A percentile compares a stretch with the other conserved stretches of the same genome.
Conservation (phyloP, 495 filamentous ascomycete genomes). For the Neurospora discreta region DNA sequence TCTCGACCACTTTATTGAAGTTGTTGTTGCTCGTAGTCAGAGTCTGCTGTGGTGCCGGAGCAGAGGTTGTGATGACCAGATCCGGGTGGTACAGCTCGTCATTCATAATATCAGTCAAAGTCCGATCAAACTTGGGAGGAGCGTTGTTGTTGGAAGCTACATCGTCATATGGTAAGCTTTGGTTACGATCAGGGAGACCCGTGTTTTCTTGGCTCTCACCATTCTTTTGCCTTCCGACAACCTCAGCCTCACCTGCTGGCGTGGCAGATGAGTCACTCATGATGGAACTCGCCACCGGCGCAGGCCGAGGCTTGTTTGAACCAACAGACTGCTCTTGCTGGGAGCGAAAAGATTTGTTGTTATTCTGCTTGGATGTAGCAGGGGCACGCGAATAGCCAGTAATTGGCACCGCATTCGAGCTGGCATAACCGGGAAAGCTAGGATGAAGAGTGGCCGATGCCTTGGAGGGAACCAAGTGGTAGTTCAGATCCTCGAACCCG, state of each 20-base stretch:
- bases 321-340: conserved; percentile 20
- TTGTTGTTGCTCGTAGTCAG: conserved; percentile 51
- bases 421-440: conserved; percentile 16
- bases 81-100: conserved; percentile 77
- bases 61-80: conserved; percentile 42
- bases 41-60: conserved; percentile 32
- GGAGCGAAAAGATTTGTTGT: conserved; percentile 26
- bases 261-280: conserved; percentile 45
- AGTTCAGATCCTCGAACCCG: conserved; percentile 28
- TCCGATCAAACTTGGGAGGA: conserved; percentile 67
- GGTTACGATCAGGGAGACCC: conserved; percentile 41
- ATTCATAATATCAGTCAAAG: conserved; percentile 72
- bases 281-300: conserved; percentile 40
- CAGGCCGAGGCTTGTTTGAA: conserved; percentile 28
- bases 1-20: conserved; percentile 39
- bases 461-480: conserved; percentile 26
- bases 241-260: conserved; percentile 36
- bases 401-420: conserved; percentile 9
- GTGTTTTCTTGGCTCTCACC: conserved; percentile 30
- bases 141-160: conserved; percentile 41
- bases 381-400: conserved; percentile 17
- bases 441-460: conserved; percentile 25
- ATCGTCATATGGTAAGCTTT: conserved; percentile 28
- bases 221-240: conserved; percentile 35
- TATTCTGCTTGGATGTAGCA: conserved; percentile 21